Percentiles rank a stretch among this genome's conserved stretches.
These are phyloP conservation scores for Globisporangium echinulatum DNA, from an alignment of 352 stramenopile genomes.

Conservation along the genomic window DNA sequence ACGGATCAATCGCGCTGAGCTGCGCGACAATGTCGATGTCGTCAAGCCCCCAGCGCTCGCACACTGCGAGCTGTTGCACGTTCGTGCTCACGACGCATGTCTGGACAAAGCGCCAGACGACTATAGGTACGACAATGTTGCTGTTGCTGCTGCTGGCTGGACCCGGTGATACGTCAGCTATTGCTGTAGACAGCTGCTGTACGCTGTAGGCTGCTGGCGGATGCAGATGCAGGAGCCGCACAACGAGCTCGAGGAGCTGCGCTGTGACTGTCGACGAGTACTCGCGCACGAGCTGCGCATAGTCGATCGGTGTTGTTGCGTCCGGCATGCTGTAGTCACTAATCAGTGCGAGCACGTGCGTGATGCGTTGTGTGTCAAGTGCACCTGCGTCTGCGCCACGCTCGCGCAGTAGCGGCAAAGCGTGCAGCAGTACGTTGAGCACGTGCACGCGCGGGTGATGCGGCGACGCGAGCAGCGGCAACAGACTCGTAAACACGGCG, in stretches of 20 bases:
- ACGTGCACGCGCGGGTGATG: conserved; percentile 50
- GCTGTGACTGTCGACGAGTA: conserved; percentile 4
- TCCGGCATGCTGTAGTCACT: conserved; percentile 23
- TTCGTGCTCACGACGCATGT: conserved; percentile 20
- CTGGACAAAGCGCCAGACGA: conserved; percentile 36
- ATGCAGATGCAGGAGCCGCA: conserved; percentile 29
- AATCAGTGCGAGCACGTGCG: conserved; percentile 31
- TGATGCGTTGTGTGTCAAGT: conserved; percentile 37
- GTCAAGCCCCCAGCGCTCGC: conserved; percentile 31
- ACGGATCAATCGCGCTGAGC: conserved; percentile 9
- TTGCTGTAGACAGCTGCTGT: too few relatives aligned
- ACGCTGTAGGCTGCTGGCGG: conserved; percentile 20
- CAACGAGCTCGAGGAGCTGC: conserved; percentile 29
- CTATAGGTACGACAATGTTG: conserved; percentile 21
- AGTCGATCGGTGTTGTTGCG: background rate
- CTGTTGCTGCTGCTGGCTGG: background rate
- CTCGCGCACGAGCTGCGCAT: background rate
- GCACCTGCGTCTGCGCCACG: conserved; percentile 1
- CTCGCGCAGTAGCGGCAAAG: conserved; percentile 26
- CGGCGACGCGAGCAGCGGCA: conserved; percentile 41
- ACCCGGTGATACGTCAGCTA: too few relatives aligned
- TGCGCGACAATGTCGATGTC: conserved; percentile 20
- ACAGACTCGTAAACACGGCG: conserved; percentile 33
- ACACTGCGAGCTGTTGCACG: conserved; percentile 17
- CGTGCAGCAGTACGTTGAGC: conserved; percentile 41